These are phyloP conservation scores for Quercus suber DNA, from an alignment of 306 rosid species.

Conservation along the genomic window DNA sequence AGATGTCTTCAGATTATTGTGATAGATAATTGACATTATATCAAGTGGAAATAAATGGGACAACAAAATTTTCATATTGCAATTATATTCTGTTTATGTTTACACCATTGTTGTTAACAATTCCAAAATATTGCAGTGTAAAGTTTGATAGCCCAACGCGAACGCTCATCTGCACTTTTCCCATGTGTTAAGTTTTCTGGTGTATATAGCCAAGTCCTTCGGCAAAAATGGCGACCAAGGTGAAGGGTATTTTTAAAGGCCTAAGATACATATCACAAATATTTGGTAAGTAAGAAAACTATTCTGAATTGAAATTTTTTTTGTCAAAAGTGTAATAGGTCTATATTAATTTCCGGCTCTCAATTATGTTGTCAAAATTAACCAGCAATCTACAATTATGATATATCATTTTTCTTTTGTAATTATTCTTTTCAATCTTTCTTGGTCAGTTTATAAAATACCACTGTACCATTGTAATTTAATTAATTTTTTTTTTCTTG, in stretches of 20 bases:
- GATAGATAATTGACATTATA: too few species aligned
- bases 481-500: neutral
- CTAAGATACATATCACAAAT: constrained; percentile 78
- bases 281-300: constrained; percentile 53
- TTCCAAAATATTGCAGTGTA: neutral
- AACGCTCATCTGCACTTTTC: neutral
- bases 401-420: neutral
- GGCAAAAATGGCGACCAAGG: constrained; percentile 39
- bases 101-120: neutral
- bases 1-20: too few species aligned
- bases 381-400: neutral
- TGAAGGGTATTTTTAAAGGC: constrained; percentile 85
- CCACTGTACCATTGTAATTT: neutral
- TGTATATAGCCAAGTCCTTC: constrained; percentile 14
- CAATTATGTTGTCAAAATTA: neutral
- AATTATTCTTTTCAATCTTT: neutral
- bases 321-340: neutral
- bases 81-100: too few species aligned
- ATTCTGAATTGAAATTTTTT: neutral
- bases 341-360: neutral
- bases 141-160: constrained; percentile 20
- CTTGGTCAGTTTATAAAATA: too few species aligned
- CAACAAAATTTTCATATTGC: too few species aligned
- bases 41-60: too few species aligned
- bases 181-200: constrained; percentile 9